Evolutionary conservation across 306 rosid genomes (phyloP).

Genomic region (Cicer judaicum): DNA sequence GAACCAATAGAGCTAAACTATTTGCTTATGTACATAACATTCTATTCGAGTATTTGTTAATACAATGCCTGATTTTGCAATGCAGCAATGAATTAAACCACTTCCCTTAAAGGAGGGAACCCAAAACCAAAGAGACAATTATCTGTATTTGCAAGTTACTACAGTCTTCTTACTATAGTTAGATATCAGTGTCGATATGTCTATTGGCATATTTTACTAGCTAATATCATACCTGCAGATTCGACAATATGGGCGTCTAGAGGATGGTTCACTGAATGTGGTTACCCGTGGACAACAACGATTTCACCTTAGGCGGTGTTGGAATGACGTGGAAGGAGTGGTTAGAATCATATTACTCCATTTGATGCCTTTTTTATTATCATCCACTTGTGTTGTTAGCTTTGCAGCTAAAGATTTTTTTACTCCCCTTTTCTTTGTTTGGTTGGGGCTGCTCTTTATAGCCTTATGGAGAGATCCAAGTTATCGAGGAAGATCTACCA

Average conservation of each 20-base stretch:
- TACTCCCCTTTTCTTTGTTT: constrained; percentile 39
- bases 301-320: constrained; percentile 70
- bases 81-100: background rate
- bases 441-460: constrained; percentile 44
- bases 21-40: constrained; percentile 11
- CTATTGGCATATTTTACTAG: constrained; percentile 38
- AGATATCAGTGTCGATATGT: constrained; percentile 32
- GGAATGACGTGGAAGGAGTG: constrained; percentile 87
- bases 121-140: background rate
- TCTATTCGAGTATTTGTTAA: background rate
- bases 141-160: constrained; percentile 28
- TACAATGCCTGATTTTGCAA: constrained; percentile 41
- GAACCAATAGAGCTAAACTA: constrained; percentile 9
- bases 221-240: constrained; percentile 59
- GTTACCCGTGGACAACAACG: constrained; percentile 93
- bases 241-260: constrained; percentile 78
- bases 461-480: constrained; percentile 93
- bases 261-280: constrained; percentile 84
- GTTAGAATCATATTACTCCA: constrained; percentile 54
- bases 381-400: constrained; percentile 17
- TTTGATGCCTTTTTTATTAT: constrained; percentile 37
- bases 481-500: constrained; percentile 88
- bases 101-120: constrained; percentile 15
- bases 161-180: constrained; percentile 25
- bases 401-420: constrained; percentile 42